Conservation (phyloP, 2,329 filamentous ascomycete genomes). For the Fusarium palustre region DNA sequence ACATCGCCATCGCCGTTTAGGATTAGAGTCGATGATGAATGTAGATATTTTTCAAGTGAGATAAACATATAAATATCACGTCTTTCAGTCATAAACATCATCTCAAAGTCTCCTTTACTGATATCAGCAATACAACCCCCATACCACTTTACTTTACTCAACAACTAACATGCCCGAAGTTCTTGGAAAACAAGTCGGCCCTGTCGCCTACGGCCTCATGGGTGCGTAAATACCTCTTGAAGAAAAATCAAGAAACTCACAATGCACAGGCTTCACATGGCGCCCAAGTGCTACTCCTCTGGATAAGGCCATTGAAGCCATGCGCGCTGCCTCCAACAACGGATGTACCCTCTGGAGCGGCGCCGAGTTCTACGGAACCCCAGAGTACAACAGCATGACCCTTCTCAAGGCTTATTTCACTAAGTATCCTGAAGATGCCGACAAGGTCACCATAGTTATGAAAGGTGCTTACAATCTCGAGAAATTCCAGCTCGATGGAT, state of each 20-base stretch:
- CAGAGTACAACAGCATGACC: constrained; percentile 68
- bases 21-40: neutral
- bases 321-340: constrained; percentile 63
- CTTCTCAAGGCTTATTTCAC: constrained; percentile 72
- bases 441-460: constrained; percentile 70
- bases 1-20: constrained; percentile 1
- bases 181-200: constrained; percentile 59
- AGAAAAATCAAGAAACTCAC: neutral
- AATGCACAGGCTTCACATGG: constrained; percentile 58
- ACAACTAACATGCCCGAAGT: constrained; percentile 45
- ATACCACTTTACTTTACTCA: neutral
- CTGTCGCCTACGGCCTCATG: constrained; percentile 67
- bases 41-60: neutral
- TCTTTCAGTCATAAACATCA: neutral
- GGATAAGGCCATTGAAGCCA: constrained; percentile 64
- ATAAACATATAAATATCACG: constrained; percentile 2
- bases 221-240: constrained; percentile 47
- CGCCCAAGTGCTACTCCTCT: constrained; percentile 54
- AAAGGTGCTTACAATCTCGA: constrained; percentile 65
- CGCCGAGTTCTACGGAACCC: constrained; percentile 73
- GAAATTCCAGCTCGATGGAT: constrained; percentile 60
- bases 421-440: constrained; percentile 71
- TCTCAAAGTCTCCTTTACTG: neutral
- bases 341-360: constrained; percentile 69
- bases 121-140: neutral